These are phyloP conservation scores for Phytophthora podocarpi DNA, from an alignment of 352 stramenopile genomes.

Conservation along the genomic window DNA sequence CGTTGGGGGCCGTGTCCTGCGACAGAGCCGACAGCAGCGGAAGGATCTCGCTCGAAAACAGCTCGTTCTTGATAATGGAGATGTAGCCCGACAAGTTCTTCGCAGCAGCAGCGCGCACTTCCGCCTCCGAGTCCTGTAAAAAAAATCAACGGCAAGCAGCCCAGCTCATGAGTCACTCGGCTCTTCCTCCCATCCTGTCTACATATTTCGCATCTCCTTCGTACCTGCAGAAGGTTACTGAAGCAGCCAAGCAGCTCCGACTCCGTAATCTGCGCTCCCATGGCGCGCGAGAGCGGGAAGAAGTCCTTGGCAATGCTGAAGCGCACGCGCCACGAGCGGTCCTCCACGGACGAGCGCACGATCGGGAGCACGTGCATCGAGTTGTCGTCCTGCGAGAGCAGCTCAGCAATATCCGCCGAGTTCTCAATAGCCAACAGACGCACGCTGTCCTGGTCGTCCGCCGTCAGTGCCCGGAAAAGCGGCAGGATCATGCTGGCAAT, in stretches of 20 bases:
- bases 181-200: background rate
- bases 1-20: conserved; percentile 91
- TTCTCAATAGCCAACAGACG: conserved; percentile 92
- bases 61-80: conserved; percentile 88
- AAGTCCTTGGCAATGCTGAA: conserved; percentile 96
- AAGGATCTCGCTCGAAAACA: conserved; percentile 91
- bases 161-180: background rate
- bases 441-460: conserved; percentile 96
- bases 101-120: conserved; percentile 92
- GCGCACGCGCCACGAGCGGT: conserved; percentile 92
- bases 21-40: conserved; percentile 90
- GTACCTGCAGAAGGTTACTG: conserved; percentile 88
- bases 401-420: conserved; percentile 74
- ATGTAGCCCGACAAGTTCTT: conserved; percentile 94
- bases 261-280: conserved; percentile 82
- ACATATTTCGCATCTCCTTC: background rate
- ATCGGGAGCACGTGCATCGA: conserved; percentile 74
- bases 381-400: conserved; percentile 81
- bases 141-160: conserved; percentile 1
- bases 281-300: conserved; percentile 81
- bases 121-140: conserved; percentile 87
- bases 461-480: conserved; percentile 89
- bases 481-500: conserved; percentile 71
- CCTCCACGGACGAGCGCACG: conserved; percentile 79
- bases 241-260: conserved; percentile 92